Evolutionary conservation across 805 yeast species (phyloP).

Genomic region (Wickerhamiella parazyma): DNA sequence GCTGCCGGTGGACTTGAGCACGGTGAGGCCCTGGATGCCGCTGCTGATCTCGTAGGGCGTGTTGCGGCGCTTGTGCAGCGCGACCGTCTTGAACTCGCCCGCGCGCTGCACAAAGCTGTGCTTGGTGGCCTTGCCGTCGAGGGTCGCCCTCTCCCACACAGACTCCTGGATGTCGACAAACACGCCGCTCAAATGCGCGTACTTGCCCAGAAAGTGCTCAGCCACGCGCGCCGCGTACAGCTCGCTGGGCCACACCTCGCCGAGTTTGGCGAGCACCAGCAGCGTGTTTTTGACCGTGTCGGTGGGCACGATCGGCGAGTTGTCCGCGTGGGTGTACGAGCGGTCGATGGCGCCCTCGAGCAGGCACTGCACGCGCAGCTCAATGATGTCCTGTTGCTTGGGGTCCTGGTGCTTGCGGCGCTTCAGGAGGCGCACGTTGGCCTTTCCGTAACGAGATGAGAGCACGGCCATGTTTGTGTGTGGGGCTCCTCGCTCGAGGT

Average conservation of each 20-base stretch:
- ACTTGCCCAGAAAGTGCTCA: conserved; percentile 64
- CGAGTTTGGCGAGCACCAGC: conserved; percentile 65
- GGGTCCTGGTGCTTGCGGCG: conserved; percentile 70
- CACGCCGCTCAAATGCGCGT: conserved; percentile 62
- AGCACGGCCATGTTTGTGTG: conserved; percentile 14
- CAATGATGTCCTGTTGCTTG: conserved; percentile 64
- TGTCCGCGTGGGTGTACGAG: conserved; percentile 81
- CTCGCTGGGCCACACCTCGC: conserved; percentile 84
- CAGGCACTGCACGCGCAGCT: conserved; percentile 66
- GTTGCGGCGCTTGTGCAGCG: conserved; percentile 23
- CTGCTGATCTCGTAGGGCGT: conserved; percentile 46
- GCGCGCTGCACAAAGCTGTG: conserved; percentile 84
- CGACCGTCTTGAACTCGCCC: conserved; percentile 55
- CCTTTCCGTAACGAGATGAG: conserved; percentile 58
- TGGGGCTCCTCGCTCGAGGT: not conserved
- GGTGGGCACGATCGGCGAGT: conserved; percentile 81
- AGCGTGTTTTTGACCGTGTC: conserved; percentile 88
- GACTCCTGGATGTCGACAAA: conserved; percentile 55
- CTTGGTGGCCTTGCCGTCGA: conserved; percentile 60
- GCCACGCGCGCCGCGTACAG: conserved; percentile 76
- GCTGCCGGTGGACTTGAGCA: conserved; percentile 81
- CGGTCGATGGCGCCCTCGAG: conserved; percentile 66
- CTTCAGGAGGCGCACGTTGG: conserved; percentile 81
- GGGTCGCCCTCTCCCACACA: conserved; percentile 66
- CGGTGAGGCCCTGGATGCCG: conserved; percentile 64